Base-by-base conservation (phyloP, 2,329 filamentous ascomycete genomes). In the Diaporthe capsici region DNA sequence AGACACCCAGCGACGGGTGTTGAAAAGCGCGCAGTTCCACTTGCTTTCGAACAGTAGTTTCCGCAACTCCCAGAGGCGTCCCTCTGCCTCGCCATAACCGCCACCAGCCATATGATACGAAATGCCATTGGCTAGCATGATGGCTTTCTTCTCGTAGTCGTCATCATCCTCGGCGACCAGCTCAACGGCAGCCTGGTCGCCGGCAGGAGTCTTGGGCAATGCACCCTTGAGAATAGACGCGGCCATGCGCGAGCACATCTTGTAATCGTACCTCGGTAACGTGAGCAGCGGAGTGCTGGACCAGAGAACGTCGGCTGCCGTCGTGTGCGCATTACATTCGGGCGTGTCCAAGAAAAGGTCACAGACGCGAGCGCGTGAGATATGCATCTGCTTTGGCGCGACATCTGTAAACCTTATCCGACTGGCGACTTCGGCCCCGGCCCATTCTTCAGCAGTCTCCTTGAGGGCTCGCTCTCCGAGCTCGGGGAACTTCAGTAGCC, bases 241-340 rank as follows among this genome's bases (percentile, higher is more conserved):
- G 9, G 96, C 97, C 94, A 99, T 99, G 72, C 97, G 94, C 58
- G 95, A 98, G 84, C 97, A 99, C 97, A 99, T 99, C 85, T 99
- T 99, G 86, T 98, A 98, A 70, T 94, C 91, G 83, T 98, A 98
- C 49, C 97, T 91, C 15, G 97, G 96, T 42, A 97, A 88, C 0
- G 97, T 99, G 39, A 99, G 88, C 31, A 99, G 87, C 7, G 97
- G 97, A 0, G 97, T 98, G 79, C 96, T 97, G 71, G 94, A 97
- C 97, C 97, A 99, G 9, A 99, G 88, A 1, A 98, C 94, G 81
- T 99, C 97, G 17, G 97, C 97, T 2, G 97, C 97, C 1, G 97
- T 99, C 1, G 97, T 99, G 84, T 99, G 97, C 1, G 96, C 97
- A 82, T 99, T 99, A 85, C 97, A 99, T 84, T 99, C 97, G 1